Base-by-base conservation (phyloP, 331 rosid genomes). In the Erythrophleum ivorense region DNA sequence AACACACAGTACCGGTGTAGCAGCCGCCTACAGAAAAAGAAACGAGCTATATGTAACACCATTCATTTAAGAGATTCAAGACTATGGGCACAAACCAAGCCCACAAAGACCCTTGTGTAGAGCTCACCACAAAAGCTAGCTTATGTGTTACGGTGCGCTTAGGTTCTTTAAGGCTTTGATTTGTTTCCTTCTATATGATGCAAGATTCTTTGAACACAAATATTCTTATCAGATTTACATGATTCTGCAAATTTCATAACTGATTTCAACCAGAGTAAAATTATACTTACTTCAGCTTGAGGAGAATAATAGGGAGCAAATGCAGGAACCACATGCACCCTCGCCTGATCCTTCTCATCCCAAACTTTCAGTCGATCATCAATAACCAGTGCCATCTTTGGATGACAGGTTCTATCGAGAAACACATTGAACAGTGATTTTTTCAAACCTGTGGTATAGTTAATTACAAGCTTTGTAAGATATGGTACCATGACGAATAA, bases 341-440 rank as follows among this genome's bases (percentile, higher is more conserved):
- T 84, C 64, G 94, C 87, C 87, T 90, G 94, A 80, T 90, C 94
- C 73, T 72, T 88, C 70, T 90, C 94, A 81, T 90, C 90, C 94
- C 94, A 90, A 53, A 90, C 94, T 85, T 88, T 90, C 89, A 90
- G 81, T 80, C 94, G 94, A 80, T 90, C 94, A 83, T 90, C 94
- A 78, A 90, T 90, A 43, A 90, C 92, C 80, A 90, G 72, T 55
- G 94, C 89, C 90, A 90, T 90, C 85, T 88, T 90, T 13, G 94
- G 94, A 78, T 90, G 90, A 67, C 94, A 90, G 15, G 81, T 79
- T 18, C 87, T 86, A 81, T 86, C 90, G 76, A 86, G 94, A 79
- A 90, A 88, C 75, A 88, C 94, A 74, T 79, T 90, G 83, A 88
- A 90, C 74, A 88, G 73, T 6, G 94, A 88, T 21, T 21, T 21